Conservation (phyloP, 768 basidiomycete species). For the Suillus bovinus region DNA sequence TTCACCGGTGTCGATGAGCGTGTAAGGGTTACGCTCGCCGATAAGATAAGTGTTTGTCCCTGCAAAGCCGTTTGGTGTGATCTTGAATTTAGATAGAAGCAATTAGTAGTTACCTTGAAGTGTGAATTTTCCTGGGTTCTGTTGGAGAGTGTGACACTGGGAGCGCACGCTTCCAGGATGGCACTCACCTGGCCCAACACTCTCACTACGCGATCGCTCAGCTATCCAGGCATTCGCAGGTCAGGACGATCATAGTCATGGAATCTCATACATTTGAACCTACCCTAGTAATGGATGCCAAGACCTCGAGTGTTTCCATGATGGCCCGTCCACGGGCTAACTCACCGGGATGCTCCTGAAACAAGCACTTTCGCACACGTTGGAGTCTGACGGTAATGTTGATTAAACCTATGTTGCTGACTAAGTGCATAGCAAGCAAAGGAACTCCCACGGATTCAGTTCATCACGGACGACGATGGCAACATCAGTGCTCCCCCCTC, state of each 20-base stretch:
- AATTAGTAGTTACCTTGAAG: slow-evolving; percentile 60
- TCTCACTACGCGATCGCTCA: slow-evolving; percentile 67
- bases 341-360: neutral
- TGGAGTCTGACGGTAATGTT: no score
- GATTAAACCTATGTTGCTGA: neutral
- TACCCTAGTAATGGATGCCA: slow-evolving; percentile 58
- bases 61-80: slow-evolving; percentile 25
- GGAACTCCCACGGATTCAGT: neutral
- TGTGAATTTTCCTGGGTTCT: slow-evolving; percentile 91
- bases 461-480: slow-evolving; percentile 37
- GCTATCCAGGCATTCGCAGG: slow-evolving; percentile 37
- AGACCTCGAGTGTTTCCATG: slow-evolving; percentile 54
- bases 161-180: neutral
- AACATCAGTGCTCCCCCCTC: slow-evolving; percentile 34
- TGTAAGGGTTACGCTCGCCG: slow-evolving; percentile 67
- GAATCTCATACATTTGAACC: slow-evolving; percentile 12
- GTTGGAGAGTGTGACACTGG: slow-evolving; percentile 1
- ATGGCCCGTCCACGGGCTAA: neutral
- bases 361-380: neutral
- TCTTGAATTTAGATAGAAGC: neutral
- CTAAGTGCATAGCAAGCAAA: neutral
- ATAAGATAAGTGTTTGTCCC: slow-evolving; percentile 92
- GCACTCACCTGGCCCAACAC: slow-evolving; percentile 71
- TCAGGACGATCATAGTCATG: slow-evolving; percentile 8
- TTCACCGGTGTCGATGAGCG: slow-evolving; percentile 84